Evolutionary conservation across 352 stramenopile genomes (phyloP).

Genomic region (Phytophthora kernoviae): DNA sequence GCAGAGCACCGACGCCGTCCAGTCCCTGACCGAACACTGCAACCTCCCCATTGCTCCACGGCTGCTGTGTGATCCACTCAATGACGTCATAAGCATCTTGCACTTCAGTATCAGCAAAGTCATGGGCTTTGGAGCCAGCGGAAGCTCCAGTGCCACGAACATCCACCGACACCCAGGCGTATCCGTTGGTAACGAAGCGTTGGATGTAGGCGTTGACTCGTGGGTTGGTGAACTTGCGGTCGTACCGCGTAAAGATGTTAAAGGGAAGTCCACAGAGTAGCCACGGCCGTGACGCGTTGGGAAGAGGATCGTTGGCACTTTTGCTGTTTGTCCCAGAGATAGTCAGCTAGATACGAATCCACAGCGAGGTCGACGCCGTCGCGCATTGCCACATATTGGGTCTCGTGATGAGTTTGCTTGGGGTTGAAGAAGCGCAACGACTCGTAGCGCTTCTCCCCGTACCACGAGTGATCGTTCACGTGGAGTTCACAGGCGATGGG

Average conservation of each 20-base stretch:
- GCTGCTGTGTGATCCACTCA: conserved; percentile 81
- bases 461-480: conserved; percentile 84
- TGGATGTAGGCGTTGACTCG: conserved; percentile 77
- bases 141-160: conserved; percentile 81
- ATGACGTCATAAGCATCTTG: conserved; percentile 77
- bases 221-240: conserved; percentile 81
- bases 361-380: conserved; percentile 77
- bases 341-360: conserved; percentile 74
- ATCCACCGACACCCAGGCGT: conserved; percentile 80
- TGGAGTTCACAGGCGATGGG: conserved; percentile 56
- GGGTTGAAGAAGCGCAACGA: conserved; percentile 82
- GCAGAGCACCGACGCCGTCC: conserved; percentile 69
- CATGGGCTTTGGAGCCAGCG: conserved; percentile 58
- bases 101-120: conserved; percentile 77
- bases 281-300: conserved; percentile 79
- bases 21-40: conserved; percentile 73
- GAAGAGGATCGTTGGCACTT: conserved; percentile 73
- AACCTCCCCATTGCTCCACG: conserved; percentile 83
- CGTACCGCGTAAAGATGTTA: conserved; percentile 67
- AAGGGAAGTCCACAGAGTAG: conserved; percentile 84
- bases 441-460: conserved; percentile 61
- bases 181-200: conserved; percentile 73
- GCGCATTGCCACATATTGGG: conserved; percentile 75
- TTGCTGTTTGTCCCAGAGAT: conserved; percentile 63
- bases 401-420: conserved; percentile 65